phyloP scores from a whole-genome alignment of 306 rosid genomes.

The Gleditsia sinensis region DNA sequence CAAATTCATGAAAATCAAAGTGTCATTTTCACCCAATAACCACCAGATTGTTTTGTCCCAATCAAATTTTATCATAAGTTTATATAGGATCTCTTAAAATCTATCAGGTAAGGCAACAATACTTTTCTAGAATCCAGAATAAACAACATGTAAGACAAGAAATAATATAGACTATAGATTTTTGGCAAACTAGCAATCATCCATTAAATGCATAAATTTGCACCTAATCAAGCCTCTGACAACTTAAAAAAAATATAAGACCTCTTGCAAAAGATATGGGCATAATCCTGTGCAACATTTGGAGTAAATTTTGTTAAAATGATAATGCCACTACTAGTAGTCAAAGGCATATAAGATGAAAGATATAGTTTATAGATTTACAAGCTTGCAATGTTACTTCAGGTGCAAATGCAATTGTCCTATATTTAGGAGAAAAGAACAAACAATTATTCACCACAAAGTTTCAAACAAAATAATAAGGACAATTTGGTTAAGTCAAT shows the following conservation, averaged over 20 bases:
- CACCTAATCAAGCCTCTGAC: too few species aligned
- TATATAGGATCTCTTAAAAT: too few species aligned
- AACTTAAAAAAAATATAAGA: constrained; percentile 69
- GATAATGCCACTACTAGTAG: constrained; percentile 4
- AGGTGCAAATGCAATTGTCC: constrained; percentile 14
- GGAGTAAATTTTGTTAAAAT: constrained; percentile 41
- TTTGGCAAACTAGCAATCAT: too few species aligned
- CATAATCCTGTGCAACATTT: constrained; percentile 75
- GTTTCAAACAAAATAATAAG: neutral
- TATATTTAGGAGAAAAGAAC: constrained; percentile 1
- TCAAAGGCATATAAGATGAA: neutral
- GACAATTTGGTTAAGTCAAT: constrained; percentile 5
- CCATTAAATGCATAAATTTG: too few species aligned
- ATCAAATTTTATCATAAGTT: too few species aligned
- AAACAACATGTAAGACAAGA: too few species aligned
- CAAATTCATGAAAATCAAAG: too few species aligned
- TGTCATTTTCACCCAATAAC: too few species aligned
- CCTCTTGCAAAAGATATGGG: constrained; percentile 93
- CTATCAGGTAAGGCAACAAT: too few species aligned
- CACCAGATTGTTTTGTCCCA: too few species aligned
- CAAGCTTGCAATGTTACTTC: neutral
- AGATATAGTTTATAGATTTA: constrained; percentile 10
- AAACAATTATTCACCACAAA: neutral
- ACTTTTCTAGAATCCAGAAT: too few species aligned
- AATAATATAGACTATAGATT: too few species aligned